These are phyloP conservation scores for Colletotrichum liriopes DNA, from an alignment of 2,329 filamentous ascomycete species.

Conservation along the genomic window DNA sequence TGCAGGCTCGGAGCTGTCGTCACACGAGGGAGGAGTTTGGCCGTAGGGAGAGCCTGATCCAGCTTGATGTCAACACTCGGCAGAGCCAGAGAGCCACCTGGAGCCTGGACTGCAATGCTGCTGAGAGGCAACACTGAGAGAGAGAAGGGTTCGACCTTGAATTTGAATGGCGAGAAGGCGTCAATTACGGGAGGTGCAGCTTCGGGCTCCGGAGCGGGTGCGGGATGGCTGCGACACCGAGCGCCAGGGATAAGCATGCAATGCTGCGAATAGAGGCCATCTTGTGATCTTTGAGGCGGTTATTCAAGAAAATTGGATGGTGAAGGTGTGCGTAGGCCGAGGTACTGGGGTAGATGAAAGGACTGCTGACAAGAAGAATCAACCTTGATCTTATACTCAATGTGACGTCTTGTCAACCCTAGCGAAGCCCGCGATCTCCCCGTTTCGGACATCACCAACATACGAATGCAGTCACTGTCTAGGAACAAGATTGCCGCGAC, in stretches of 20 bases:
- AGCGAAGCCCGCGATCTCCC: background rate
- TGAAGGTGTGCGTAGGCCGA: background rate
- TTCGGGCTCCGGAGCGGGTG: constrained; percentile 1
- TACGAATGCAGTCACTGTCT: constrained; percentile 25
- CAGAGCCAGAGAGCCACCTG: too few relatives aligned
- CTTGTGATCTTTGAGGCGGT: background rate
- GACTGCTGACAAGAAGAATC: background rate
- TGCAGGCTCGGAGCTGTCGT: too few relatives aligned
- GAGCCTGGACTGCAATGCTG: too few relatives aligned
- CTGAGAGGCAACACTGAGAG: too few relatives aligned
- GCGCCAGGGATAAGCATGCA: constrained; percentile 8
- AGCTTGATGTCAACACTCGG: too few relatives aligned
- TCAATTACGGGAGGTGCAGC: background rate
- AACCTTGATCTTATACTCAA: constrained; percentile 1
- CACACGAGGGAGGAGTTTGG: too few relatives aligned
- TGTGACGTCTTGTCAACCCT: background rate
- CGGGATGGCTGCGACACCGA: constrained; percentile 23
- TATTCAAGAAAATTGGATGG: background rate
- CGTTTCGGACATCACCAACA: background rate
- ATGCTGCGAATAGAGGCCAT: constrained; percentile 30
- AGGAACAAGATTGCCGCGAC: background rate
- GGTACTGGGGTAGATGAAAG: background rate
- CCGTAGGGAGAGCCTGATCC: too few relatives aligned
- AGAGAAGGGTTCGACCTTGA: background rate
- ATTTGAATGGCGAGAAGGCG: background rate